Evolutionary conservation across 768 basidiomycete genomes (phyloP), one percentile per base, ranked within the genome.

Genomic region (Pseudohyphozyma bogoriensis): DNA sequence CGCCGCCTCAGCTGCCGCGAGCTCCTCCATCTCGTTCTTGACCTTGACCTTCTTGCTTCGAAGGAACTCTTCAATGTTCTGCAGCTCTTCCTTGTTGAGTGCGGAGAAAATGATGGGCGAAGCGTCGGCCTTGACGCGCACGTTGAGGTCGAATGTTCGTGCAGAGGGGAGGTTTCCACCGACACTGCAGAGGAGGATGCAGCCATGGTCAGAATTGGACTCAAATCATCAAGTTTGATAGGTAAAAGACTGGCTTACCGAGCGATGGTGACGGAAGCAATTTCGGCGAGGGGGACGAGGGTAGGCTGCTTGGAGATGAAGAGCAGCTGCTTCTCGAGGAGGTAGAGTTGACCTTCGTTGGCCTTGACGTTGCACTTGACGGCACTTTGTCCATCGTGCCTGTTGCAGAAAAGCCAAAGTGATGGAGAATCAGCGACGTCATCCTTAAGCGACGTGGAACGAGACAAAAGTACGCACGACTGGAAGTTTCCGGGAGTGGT

Each of bases 321-420:
- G 76, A 99, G 89, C 51, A 99, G 80, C 73, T 86, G 89, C 81
- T 96, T 96, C 70, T 97, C 95, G 65, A 99, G 84, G 79, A 97
- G 82, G 81, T 95, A 97, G 35, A 99, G 82, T 73, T 96, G 91
- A 62, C 95, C 95, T 74, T 93, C 90, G 5, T 87, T 81, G 46
- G 95, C 95, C 76, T 97, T 97, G 68, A 97, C 79, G 73, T 96
- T 95, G 68, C 89, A 90, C 76, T 97, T 97, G 76, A 99, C 85
- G n/a, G 89, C 89, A 20, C 87, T 85, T 65, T 90, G 85, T 5
- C 90, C 89, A 68, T 86, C 84, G 33, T 86, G 88, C 68, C 90
- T 93, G 64, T 13, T n/a, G 4, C 16, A 26, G 26, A 7, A 22
- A 44, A 56, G 36, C 37, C 24, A 28, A 36, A 51, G 56, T 16